Conservation (phyloP, 176 grass and related monocot species). For the Carex littledalei region DNA sequence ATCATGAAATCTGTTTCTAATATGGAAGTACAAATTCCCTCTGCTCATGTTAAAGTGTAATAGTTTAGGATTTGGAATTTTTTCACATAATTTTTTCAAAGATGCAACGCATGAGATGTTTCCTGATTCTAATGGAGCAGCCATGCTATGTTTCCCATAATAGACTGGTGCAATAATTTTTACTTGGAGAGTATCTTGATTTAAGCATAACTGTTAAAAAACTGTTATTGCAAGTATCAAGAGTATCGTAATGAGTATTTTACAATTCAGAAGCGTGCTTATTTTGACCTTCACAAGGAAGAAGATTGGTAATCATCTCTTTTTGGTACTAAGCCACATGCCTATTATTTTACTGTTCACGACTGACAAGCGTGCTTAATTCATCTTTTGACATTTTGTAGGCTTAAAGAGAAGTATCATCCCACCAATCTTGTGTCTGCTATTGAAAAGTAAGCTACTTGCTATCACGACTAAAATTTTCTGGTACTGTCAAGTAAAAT, state of each 20-base stretch:
- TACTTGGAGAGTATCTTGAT: constrained; percentile 1
- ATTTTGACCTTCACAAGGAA: constrained; percentile 97
- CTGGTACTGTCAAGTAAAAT: background rate
- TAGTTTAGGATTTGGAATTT: background rate
- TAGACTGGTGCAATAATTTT: background rate
- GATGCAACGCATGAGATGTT: background rate
- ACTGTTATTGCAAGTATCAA: constrained; percentile 61
- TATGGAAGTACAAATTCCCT: background rate
- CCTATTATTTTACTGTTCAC: background rate
- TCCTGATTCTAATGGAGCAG: no score
- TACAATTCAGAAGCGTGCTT: constrained; percentile 84
- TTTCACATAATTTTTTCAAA: background rate
- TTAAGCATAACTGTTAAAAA: background rate
- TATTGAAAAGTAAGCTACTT: constrained; percentile 66
- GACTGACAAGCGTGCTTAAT: background rate
- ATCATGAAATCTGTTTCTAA: background rate
- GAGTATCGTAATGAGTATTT: constrained; percentile 94
- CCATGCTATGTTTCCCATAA: background rate
- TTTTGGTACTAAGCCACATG: background rate
- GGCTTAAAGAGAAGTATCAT: constrained; percentile 99
- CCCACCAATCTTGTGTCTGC: constrained; percentile 86
- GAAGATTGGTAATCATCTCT: constrained; percentile 60
- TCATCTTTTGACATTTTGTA: constrained; percentile 35
- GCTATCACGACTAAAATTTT: no score
- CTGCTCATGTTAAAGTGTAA: background rate